Percentiles rank a stretch among this genome's conserved stretches.
Conservation (phyloP, 495 filamentous ascomycete species). For the Articulospora tetracladia region DNA sequence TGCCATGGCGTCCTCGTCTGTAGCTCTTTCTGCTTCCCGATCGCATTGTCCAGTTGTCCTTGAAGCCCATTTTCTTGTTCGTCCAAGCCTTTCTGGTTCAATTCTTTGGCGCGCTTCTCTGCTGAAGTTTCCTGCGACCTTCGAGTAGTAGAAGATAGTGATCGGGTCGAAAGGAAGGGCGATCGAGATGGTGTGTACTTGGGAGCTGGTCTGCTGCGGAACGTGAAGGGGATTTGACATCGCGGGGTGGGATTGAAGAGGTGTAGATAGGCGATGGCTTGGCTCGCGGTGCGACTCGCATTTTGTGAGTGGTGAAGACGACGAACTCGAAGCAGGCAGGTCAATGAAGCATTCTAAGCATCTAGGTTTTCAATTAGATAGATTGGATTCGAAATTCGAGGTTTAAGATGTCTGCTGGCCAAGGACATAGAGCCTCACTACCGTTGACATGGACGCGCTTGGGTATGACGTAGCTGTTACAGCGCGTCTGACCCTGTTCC, state of each 20-base stretch:
- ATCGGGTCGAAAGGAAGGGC: not conserved
- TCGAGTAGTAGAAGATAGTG: not conserved
- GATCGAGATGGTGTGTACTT: not conserved
- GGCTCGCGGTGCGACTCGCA: not conserved
- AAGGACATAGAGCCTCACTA: no score
- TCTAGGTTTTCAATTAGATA: no score
- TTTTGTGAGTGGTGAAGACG: slow-evolving; percentile 1
- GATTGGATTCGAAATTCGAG: no score
- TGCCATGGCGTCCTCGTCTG: slow-evolving; percentile 62
- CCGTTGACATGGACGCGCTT: not conserved
- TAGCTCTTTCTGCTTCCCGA: slow-evolving; percentile 44
- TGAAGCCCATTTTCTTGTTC: slow-evolving; percentile 21
- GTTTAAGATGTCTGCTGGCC: no score
- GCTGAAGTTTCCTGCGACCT: slow-evolving; percentile 3
- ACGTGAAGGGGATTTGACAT: slow-evolving; percentile 3
- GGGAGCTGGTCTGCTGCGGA: slow-evolving; percentile 14
- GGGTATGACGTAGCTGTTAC: not conserved
- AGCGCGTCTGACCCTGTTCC: not conserved
- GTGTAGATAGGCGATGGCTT: not conserved
- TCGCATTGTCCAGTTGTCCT: slow-evolving; percentile 31
- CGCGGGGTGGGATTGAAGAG: not conserved
- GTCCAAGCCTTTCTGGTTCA: slow-evolving; percentile 24
- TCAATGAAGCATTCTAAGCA: no score
- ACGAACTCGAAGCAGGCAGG: no score
- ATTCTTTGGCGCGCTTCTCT: slow-evolving; percentile 7